Evolutionary conservation across 495 filamentous ascomycete genomes (phyloP).

Genomic region (Venustampulla echinocandica): DNA sequence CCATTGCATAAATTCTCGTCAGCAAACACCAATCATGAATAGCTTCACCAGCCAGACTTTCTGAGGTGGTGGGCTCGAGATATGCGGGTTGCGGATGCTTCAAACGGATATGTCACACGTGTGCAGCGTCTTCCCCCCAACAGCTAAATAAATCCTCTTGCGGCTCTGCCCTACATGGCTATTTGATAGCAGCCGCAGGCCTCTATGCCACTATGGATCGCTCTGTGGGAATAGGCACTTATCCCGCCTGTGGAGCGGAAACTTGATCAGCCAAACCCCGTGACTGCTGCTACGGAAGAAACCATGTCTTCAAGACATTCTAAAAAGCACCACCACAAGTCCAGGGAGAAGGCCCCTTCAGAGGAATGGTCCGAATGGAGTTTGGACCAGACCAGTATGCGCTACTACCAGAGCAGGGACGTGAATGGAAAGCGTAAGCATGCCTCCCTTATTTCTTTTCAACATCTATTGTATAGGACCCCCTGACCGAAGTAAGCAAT

Average conservation of each 20-base stretch:
- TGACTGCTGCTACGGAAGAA: neutral
- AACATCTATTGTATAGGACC: no score
- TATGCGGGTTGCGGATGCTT: no score
- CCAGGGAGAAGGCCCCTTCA: neutral
- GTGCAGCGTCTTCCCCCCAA: no score
- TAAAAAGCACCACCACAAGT: neutral
- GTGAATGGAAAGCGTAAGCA: neutral
- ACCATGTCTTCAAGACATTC: neutral
- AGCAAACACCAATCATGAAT: neutral
- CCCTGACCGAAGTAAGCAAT: no score
- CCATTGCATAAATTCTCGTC: neutral
- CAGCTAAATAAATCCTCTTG: no score
- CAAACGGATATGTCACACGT: no score
- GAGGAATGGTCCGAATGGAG: conserved; percentile 6
- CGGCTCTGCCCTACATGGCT: neutral
- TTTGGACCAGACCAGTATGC: neutral
- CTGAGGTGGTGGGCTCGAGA: no score
- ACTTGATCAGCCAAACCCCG: neutral
- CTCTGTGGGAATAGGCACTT: no score
- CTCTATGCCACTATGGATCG: neutral
- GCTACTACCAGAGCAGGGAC: neutral
- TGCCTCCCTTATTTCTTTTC: no score
- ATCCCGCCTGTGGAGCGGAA: no score
- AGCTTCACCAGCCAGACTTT: neutral
- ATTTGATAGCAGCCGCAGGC: neutral